Base-by-base conservation (phyloP, 129 eudicot genomes). In the Helichrysum umbraculigerum region DNA sequence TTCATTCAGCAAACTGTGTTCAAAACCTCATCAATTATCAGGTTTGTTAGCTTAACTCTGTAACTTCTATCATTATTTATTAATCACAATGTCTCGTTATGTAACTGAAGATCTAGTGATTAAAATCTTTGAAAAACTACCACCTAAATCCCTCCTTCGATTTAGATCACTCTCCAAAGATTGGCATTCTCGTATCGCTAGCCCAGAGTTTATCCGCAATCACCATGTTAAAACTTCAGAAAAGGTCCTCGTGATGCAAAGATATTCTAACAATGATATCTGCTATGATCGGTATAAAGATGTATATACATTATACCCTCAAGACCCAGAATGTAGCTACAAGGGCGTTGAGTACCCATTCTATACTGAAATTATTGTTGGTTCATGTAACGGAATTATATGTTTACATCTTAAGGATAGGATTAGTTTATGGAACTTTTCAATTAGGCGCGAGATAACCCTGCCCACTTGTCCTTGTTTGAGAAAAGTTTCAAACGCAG, bases 141-240 rank as follows among this genome's bases (percentile, higher is more conserved):
- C 65, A 59, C 4, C 32, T 15, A 59, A 21, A 21, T 59, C 30
- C 30, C 29, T 59, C 10, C 65, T 59, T 22, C 25, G 65, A 59
- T 59, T 58, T 22, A 20, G 65, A 59, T 59, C 33, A 25, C 28
- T 21, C 65, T 59, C 16, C 28, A 59, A 59, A 59, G 19, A 28
- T 21, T 59, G 33, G 65, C 21, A 1, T 59, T 59, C 65, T 59
- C 33, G 65, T 59, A 22, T 59, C 29, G 65, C 34, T 59, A 59
- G 65, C 65, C 65, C 65, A 9, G 65, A 59, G 6, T 59, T 59
- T 33, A 59, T 59, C 65, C 14, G 65, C 65, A 59, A 19, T 9
- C 65, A 59, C 65, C 25, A 20, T 59, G 11, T 59, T 7, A 0
- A 25, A 19, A 4, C 65, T 10, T 59, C 65, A 8, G 28, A 59